Evolutionary conservation across 176 grass and related monocot genomes (phyloP), one percentile per base, ranked within the genome.

Genomic region (Neostapfia colusana): DNA sequence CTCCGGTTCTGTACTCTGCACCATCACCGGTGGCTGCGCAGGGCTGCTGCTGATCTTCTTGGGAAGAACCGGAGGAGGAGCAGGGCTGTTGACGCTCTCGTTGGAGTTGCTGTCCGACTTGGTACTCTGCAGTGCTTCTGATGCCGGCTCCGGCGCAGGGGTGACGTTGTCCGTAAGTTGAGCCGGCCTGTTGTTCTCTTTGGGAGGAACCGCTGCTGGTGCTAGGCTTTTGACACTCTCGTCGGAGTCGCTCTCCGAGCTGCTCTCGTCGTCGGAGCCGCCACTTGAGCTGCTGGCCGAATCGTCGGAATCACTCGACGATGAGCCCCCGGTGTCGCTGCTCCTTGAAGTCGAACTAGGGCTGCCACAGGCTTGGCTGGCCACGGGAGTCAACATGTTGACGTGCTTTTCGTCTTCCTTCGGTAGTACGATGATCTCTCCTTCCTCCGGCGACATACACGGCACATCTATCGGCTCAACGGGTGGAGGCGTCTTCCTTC

Each of bases 241-340:
- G 53, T 48, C 6, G 0, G 73, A 8, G 5, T 65, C 61, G 42
- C 48, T 51, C 17, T 20, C 48, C 1, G 65, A 67, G 65, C 39
- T 25, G 39, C 57, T 48, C 31, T 31, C 31, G 41, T 34, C 16
- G 0, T 74, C 72, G 16, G 38, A 73, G 40, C 10, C 23, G 15
- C 51, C 57, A 26, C n/a, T 17, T 1, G 57, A 45, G 8, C 46
- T 26, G 11, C 31, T 31, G 31, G 31, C 31, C 1, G 31, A 31
- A 3, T 31, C 31, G 31, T 63, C 41, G 11, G 57, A 61, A 43
- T 21, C 70, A 14, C 53, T 48, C 12, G 65, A 20, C 0, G 25
- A 69, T 26, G 65, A 68, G 65, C 65, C 44, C 13, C 46, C 68
- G 26, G 68, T 36, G 26, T 77, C 21, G 61, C 75, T 77, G 74